Percentiles rank a stretch among this genome's conserved stretches.
phyloP scores from a whole-genome alignment of 768 basidiomycete species.

The Collybiopsis luxurians region DNA sequence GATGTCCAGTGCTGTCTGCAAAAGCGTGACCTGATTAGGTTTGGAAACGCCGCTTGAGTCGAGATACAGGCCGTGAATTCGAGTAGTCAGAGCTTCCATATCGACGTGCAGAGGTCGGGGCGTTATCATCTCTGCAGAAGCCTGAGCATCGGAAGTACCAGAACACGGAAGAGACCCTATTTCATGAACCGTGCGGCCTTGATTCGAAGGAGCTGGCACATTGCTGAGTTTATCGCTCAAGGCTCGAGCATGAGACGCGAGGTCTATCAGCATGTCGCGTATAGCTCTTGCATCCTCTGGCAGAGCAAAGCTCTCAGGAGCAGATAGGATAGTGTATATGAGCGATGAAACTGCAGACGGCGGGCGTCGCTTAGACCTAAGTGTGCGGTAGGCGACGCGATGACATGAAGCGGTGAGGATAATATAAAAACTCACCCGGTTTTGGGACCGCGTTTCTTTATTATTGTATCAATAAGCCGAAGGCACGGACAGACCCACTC shows the following conservation, averaged over 20 bases:
- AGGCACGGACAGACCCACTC: no score
- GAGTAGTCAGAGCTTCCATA: background rate
- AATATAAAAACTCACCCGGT: constrained; percentile 1
- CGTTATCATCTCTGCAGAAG: background rate
- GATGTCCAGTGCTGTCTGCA: constrained; percentile 3
- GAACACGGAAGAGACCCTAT: background rate
- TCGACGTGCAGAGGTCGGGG: background rate
- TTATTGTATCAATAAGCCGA: background rate
- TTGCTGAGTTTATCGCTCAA: background rate
- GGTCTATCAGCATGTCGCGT: constrained; percentile 1
- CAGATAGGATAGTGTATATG: background rate
- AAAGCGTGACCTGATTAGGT: constrained; percentile 3
- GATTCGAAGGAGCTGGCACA: background rate
- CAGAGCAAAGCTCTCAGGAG: constrained; percentile 1
- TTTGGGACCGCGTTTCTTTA: constrained; percentile 4
- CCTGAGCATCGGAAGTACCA: no score
- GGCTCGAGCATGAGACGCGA: background rate
- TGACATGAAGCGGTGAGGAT: no score
- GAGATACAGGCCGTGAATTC: background rate
- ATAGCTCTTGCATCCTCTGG: background rate
- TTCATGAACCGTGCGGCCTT: background rate
- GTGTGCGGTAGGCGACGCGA: background rate
- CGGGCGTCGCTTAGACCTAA: background rate
- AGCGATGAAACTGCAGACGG: background rate
- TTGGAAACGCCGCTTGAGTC: background rate